Conservation (phyloP, 306 rosid species). For the Canavalia ensiformis region DNA sequence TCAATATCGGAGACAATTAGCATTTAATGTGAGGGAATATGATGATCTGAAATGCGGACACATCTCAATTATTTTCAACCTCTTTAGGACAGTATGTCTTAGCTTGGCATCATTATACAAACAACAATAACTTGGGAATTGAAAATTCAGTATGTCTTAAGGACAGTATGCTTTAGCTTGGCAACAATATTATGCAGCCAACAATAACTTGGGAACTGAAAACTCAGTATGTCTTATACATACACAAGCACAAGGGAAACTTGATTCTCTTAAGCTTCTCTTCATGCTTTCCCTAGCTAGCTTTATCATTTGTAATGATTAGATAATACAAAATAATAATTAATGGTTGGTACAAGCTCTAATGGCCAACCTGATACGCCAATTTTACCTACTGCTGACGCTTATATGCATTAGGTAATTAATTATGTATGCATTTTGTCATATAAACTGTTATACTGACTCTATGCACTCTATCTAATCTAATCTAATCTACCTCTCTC, state of each 20-base stretch:
- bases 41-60: not conserved
- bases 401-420: slow-evolving; percentile 6
- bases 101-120: not conserved
- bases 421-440: slow-evolving; percentile 29
- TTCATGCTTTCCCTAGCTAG: not conserved
- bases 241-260: not conserved
- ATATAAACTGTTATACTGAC: slow-evolving; percentile 10
- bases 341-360: slow-evolving; percentile 34
- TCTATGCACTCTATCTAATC: not conserved
- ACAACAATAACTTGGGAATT: not conserved
- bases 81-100: not conserved
- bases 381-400: slow-evolving; percentile 53
- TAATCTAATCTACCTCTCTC: not conserved
- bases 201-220: not conserved
- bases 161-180: not conserved
- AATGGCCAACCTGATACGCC: slow-evolving; percentile 43
- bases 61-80: not conserved
- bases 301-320: not conserved
- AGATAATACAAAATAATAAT: slow-evolving; percentile 35
- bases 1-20: not conserved
- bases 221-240: not conserved
- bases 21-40: not conserved
- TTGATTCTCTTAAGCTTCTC: not conserved
- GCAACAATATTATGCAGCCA: not conserved
- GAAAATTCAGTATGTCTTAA: not conserved